phyloP scores from a whole-genome alignment of 2,329 filamentous ascomycete species.

The Pyricularia pennisetigena region DNA sequence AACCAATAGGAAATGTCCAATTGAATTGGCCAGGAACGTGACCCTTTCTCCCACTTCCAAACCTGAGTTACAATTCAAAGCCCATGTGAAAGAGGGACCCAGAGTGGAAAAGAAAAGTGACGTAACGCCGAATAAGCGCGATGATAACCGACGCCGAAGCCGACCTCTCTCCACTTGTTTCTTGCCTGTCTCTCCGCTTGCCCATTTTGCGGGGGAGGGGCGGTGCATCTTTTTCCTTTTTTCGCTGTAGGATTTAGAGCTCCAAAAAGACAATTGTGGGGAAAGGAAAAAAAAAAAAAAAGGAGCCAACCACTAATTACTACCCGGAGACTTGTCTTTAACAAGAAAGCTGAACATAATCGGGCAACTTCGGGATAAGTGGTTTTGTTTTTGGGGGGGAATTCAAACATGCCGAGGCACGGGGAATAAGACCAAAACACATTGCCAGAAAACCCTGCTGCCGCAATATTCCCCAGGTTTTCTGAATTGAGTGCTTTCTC shows the following conservation, averaged over 20 bases:
- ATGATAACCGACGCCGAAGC: not conserved
- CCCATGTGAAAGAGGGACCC: slow-evolving; percentile 1
- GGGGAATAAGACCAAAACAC: not conserved
- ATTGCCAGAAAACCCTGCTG: not conserved
- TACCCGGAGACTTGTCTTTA: not conserved
- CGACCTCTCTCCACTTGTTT: not conserved
- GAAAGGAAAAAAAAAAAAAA: too few relatives aligned
- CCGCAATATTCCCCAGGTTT: not conserved
- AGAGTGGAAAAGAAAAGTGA: not conserved
- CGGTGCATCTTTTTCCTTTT: not conserved
- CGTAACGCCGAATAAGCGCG: not conserved
- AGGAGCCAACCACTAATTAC: too few relatives aligned
- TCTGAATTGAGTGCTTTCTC: not conserved
- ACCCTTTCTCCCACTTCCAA: not conserved
- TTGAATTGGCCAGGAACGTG: not conserved
- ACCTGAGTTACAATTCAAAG: not conserved
- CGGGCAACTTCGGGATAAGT: not conserved
- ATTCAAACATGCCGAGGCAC: not conserved
- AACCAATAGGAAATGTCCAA: not conserved
- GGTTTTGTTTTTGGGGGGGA: not conserved
- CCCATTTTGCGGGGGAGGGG: not conserved
- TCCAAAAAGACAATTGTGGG: too few relatives aligned
- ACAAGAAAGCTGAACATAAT: not conserved
- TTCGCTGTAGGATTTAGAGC: not conserved
- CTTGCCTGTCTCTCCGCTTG: not conserved